Base-by-base conservation (phyloP, 257 asterid genomes). In the Galeopsis tetrahit region DNA sequence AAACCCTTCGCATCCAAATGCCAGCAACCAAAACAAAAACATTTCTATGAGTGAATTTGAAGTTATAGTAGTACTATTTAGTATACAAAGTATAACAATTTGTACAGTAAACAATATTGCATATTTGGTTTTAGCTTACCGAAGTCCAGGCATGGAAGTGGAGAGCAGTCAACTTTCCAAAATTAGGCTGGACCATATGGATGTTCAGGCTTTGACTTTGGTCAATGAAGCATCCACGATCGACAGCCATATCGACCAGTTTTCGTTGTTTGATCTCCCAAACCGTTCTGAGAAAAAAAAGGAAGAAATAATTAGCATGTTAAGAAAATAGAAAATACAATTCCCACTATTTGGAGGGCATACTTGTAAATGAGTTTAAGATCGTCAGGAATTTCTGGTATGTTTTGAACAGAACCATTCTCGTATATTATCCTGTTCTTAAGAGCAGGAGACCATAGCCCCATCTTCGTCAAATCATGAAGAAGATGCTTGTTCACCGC, bases 401-500 rank as follows among this genome's bases (percentile, higher is more conserved):
- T 87, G 69, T 88, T 91, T 82, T 87, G 92, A 69, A 95, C 96
- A 68, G 98, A 95, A 69, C 99, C 99, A 81, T 88, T 81, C 63
- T 95, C 98, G 11, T 95, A 80, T 39, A 95, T 88, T 44, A 95
- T 88, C 82, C 85, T 74, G 78, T 92, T 95, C 93, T 91, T 95
- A 11, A 95, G 81, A 33, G 79, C 14, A 15, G 99, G 93, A 70
- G 93, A 82, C 99, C 98, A 94, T 60, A 94, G 88, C 9, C 99
- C 97, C 95, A 86, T 82, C 88, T 90, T 96, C 0, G 98, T 95
- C 77, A 92, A 75, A 82, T 95, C 99, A 46, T 92, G 83, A 62
- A 95, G 93, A 59, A 95, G 96, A 84, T 95, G 99, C 76, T 91
- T 95, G 89, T 95, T 95, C 80, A 95, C 98, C 77, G 90, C 99